A percentile compares a stretch with the other conserved stretches of the same genome.
phyloP scores from a whole-genome alignment of 2,329 filamentous ascomycete species.

The Pochonia chlamydosporia region DNA sequence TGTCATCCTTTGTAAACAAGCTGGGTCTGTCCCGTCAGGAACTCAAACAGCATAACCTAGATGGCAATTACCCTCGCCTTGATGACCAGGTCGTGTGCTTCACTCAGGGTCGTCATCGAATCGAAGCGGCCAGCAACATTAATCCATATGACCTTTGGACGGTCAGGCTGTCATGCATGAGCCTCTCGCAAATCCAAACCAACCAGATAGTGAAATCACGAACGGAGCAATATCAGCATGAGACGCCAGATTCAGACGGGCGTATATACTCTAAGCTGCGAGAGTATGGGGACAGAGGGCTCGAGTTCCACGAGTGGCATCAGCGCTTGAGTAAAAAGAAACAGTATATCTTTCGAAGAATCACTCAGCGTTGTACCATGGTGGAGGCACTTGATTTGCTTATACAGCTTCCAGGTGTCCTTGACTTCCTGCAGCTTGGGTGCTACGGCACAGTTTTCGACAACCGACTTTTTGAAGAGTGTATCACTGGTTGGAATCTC shows the following conservation, averaged over 20 bases:
- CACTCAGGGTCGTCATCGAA: constrained; percentile 5
- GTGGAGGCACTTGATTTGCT: constrained; percentile 5
- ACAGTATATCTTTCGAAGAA: constrained; percentile 2
- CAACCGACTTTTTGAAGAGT: constrained; percentile 3
- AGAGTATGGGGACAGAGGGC: background rate
- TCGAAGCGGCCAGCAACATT: constrained; percentile 1
- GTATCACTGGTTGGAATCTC: constrained; percentile 1
- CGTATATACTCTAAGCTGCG: constrained; percentile 8
- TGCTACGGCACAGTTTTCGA: background rate
- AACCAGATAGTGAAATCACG: constrained; percentile 1
- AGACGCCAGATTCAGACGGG: constrained; percentile 5
- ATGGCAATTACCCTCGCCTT: constrained; percentile 1
- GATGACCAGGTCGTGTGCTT: constrained; percentile 1
- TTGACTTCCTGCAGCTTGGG: constrained; percentile 7
- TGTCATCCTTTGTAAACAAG: background rate
- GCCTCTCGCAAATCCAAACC: background rate
- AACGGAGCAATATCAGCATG: constrained; percentile 7
- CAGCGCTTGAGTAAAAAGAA: constrained; percentile 4
- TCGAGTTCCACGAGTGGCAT: constrained; percentile 5
- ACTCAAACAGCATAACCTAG: background rate
- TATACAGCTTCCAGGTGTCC: constrained; percentile 3
- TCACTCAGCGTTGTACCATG: constrained; percentile 1
- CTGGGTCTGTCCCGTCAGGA: constrained; percentile 1
- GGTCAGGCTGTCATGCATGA: constrained; percentile 2
- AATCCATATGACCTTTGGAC: constrained; percentile 3